phyloP scores from a whole-genome alignment of 495 filamentous ascomycete species.

The Venustampulla echinocandica region DNA sequence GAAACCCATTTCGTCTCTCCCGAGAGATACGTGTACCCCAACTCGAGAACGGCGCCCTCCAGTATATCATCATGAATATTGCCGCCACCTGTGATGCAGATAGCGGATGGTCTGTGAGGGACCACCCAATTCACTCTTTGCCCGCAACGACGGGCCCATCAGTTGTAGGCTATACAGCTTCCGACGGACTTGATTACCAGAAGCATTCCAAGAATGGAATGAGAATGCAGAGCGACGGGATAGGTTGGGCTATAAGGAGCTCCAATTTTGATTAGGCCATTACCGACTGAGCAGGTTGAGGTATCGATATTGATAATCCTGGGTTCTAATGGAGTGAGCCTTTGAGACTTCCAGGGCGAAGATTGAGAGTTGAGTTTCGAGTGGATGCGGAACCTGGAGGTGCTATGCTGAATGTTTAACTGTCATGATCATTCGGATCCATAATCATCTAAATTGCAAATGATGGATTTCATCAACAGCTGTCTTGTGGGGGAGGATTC shows the following conservation, averaged over 20 bases:
- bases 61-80: conserved; percentile 38
- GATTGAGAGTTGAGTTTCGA: neutral
- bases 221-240: conserved; percentile 1
- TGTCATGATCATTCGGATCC: too few species aligned
- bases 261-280: conserved; percentile 8
- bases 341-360: neutral
- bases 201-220: conserved; percentile 4
- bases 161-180: conserved; percentile 8
- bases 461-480: too few species aligned
- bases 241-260: conserved; percentile 2
- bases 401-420: too few species aligned
- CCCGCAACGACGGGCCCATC: conserved; percentile 17
- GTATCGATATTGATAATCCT: neutral
- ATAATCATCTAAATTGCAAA: too few species aligned
- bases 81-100: conserved; percentile 23
- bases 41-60: conserved; percentile 33
- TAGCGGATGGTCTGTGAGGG: conserved; percentile 22
- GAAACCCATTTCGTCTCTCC: conserved; percentile 20
- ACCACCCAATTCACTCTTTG: conserved; percentile 11
- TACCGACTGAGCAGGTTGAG: neutral
- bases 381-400: too few species aligned
- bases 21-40: conserved; percentile 34
- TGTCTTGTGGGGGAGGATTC: too few species aligned
- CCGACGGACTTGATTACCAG: conserved; percentile 12
- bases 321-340: neutral